phyloP scores from a whole-genome alignment of 2,329 filamentous ascomycete genomes.

The Botryosphaeria agaves region DNA sequence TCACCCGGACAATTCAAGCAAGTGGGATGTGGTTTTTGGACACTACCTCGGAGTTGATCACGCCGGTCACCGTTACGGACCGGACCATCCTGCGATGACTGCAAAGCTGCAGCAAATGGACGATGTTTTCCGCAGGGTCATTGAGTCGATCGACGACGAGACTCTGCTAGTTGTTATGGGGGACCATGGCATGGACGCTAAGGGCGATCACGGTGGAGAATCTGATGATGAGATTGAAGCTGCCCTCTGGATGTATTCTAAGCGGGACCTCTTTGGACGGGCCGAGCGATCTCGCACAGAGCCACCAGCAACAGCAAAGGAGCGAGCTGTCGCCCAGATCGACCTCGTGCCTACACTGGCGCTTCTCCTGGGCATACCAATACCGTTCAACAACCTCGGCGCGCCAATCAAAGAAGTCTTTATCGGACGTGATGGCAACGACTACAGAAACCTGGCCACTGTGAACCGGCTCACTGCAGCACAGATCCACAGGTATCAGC shows the following conservation, averaged over 20 bases:
- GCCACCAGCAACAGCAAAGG: conserved; percentile 57
- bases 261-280: conserved; percentile 67
- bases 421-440: conserved; percentile 46
- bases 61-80: conserved; percentile 89
- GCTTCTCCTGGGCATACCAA: conserved; percentile 73
- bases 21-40: conserved; percentile 91
- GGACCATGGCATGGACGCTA: conserved; percentile 96
- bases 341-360: conserved; percentile 88
- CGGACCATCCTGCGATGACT: conserved; percentile 80
- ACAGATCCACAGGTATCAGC: conserved; percentile 79
- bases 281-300: conserved; percentile 40
- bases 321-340: conserved; percentile 64
- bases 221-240: conserved; percentile 92
- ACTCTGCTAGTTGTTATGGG: conserved; percentile 92
- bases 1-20: conserved; percentile 40
- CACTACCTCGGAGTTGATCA: conserved; percentile 94
- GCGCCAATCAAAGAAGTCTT: conserved; percentile 91
- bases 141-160: conserved; percentile 57
- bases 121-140: conserved; percentile 53
- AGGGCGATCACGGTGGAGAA: conserved; percentile 96
- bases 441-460: conserved; percentile 60
- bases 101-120: conserved; percentile 90
- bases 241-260: conserved; percentile 97
- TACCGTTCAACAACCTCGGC: conserved; percentile 92
- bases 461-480: conserved; percentile 65